Evolutionary conservation across 2,329 filamentous ascomycete species (phyloP).

Genomic region (Acrocalymma vagum): DNA sequence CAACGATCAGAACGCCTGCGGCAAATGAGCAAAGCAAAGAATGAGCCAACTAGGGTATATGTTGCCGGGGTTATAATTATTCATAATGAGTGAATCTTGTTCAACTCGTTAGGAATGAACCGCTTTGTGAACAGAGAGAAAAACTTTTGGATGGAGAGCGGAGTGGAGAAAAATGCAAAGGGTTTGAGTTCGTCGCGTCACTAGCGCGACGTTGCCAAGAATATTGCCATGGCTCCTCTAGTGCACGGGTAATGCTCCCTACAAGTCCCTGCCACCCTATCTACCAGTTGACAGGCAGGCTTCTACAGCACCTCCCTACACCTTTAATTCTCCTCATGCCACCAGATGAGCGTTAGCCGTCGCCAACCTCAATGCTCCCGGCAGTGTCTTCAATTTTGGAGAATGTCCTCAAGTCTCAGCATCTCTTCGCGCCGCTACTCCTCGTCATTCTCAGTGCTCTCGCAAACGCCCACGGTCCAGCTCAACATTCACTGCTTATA

Average conservation of each 20-base stretch:
- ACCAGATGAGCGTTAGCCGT: slow-evolving; percentile 40
- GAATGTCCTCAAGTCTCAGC: slow-evolving; percentile 41
- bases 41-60: no score
- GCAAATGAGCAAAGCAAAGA: no score
- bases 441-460: slow-evolving; percentile 45
- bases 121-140: no score
- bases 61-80: no score
- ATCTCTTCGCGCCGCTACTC: slow-evolving; percentile 41
- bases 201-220: no score
- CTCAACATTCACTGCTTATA: slow-evolving; percentile 53
- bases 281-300: slow-evolving; percentile 2
- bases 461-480: slow-evolving; percentile 43
- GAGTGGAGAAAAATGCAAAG: no score
- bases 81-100: no score
- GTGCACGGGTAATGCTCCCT: slow-evolving; percentile 7
- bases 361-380: slow-evolving; percentile 48
- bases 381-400: slow-evolving; percentile 36
- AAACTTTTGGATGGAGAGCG: no score
- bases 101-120: no score
- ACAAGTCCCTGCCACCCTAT: slow-evolving; percentile 12
- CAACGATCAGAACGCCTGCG: no score
- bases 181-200: no score
- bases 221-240: slow-evolving; percentile 22
- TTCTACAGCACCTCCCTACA: slow-evolving; percentile 8
- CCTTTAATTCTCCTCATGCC: slow-evolving; percentile 35